Conservation (phyloP, 768 basidiomycete species). For the Collybia mongolica region DNA sequence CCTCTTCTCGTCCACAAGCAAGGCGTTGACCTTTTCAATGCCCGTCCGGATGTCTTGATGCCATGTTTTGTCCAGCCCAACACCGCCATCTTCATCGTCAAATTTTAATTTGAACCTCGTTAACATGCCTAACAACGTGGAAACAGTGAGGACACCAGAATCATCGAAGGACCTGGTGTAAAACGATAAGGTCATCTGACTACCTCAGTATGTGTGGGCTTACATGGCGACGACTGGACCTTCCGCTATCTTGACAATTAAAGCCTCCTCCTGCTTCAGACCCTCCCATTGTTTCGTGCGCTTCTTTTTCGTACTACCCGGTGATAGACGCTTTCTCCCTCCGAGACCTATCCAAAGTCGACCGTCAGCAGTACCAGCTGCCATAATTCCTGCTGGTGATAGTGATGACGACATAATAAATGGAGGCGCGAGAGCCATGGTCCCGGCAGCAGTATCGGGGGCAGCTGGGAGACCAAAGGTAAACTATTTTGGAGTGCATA, state of each 20-base stretch:
- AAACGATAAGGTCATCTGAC: slow-evolving; percentile 2
- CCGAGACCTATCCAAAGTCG: slow-evolving; percentile 67
- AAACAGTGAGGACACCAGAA: slow-evolving; percentile 45
- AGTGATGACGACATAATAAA: slow-evolving; percentile 68
- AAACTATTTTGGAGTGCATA: background rate
- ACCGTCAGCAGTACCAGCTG: slow-evolving; percentile 77
- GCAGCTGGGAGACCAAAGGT: slow-evolving; percentile 25
- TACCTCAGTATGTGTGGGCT: slow-evolving; percentile 17
- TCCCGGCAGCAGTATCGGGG: slow-evolving; percentile 36
- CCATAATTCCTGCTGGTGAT: slow-evolving; percentile 57
- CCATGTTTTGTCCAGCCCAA: slow-evolving; percentile 47
- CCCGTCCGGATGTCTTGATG: slow-evolving; percentile 33
- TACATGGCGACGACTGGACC: slow-evolving; percentile 77
- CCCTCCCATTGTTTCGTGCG: slow-evolving; percentile 73
- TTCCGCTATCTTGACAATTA: slow-evolving; percentile 54
- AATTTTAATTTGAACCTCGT: slow-evolving; percentile 46
- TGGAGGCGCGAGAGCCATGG: slow-evolving; percentile 67
- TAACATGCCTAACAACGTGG: slow-evolving; percentile 62
- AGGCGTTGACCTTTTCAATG: slow-evolving; percentile 64
- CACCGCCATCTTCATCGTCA: slow-evolving; percentile 31
- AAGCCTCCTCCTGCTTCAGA: slow-evolving; percentile 43
- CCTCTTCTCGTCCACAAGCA: slow-evolving; percentile 45
- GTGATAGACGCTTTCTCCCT: slow-evolving; percentile 44
- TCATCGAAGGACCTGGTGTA: slow-evolving; percentile 50
- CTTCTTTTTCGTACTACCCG: slow-evolving; percentile 41